Evolutionary conservation across 1,284 basidiomycete genomes (phyloP).

Genomic region (Melampsora americana): DNA sequence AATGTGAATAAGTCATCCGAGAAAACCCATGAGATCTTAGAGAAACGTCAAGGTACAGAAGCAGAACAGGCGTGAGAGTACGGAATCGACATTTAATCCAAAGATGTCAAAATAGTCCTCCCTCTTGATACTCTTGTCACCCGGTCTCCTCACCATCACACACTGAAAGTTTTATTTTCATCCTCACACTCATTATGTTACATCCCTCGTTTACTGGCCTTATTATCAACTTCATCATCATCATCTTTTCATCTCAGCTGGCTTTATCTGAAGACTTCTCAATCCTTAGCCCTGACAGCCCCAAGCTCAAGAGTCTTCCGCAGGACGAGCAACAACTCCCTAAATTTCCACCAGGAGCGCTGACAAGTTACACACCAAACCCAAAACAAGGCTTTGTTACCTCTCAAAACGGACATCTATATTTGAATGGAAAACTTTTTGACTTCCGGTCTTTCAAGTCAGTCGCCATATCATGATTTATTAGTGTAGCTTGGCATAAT

Average conservation of each 20-base stretch:
- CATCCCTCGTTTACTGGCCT: no score
- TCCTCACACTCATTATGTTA: no score
- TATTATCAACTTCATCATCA: no score
- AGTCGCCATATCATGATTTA: conserved; percentile 2
- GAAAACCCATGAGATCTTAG: no score
- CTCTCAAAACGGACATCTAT: conserved; percentile 14
- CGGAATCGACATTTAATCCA: no score
- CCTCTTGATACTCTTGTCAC: no score
- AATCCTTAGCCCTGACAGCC: neutral
- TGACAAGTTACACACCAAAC: neutral
- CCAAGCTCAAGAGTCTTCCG: neutral
- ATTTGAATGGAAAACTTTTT: conserved; percentile 32
- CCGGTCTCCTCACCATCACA: no score
- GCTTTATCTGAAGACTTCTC: neutral
- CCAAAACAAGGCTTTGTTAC: neutral
- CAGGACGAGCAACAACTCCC: neutral
- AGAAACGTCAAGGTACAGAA: no score
- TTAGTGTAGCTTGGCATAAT: neutral
- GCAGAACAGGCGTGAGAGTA: no score
- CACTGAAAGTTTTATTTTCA: no score
- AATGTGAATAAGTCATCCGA: no score
- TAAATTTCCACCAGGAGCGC: neutral
- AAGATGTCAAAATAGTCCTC: no score
- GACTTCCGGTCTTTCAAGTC: conserved; percentile 40
- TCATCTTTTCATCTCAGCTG: neutral